Base-by-base conservation (phyloP, 371 early-diverging fungal species). In the Cokeromyces recurvatus region DNA sequence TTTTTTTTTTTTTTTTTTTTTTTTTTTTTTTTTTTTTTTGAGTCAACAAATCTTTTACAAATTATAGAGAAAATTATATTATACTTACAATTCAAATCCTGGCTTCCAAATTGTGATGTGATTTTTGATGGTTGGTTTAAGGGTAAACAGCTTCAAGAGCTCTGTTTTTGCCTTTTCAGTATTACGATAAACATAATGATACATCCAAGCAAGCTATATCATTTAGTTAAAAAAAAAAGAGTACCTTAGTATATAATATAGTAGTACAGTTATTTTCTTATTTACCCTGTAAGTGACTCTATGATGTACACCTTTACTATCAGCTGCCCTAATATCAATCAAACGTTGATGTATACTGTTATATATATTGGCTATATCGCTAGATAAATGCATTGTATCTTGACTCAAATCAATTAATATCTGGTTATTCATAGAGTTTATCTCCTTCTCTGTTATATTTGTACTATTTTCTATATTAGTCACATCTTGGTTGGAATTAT, bases 71-170 rank as follows among this genome's bases (percentile, higher is more conserved):
- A 27, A 27, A 15, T 19, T 3, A 14, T 7, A 14, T 1, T 11
- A 4, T 23, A 24, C 53, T 49, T 71, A 84, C 76, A 85, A 60
- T 68, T 88, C 89, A 64, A 79, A 88, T 14, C 56, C 82, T 4
- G 85, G 80, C 29, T 79, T 82, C 86, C 86, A 88, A 24, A 88
- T 81, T 43, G 72, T 80, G 10, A 77, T 70, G 17, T 74, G 69
- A 4, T 66, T 64, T 48, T 80, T 81, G 3, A 63, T 51, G 20
- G 65, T 79, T 2, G 67, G 55, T 48, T 73, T 73, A 21, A 86
- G 55, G 4, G 78, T 68, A 47, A 86, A 84, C 0, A 84, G 43
- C 22, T 66, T 65, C n/a, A 76, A 36, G 24, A 88, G 41, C 40
- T 81, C 77, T 0, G 56, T 35, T 43, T 84, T 82, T 15, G 89